These are phyloP conservation scores for Calonectria pauciramosa DNA, from an alignment of 2,329 filamentous ascomycete genomes.

Conservation along the genomic window DNA sequence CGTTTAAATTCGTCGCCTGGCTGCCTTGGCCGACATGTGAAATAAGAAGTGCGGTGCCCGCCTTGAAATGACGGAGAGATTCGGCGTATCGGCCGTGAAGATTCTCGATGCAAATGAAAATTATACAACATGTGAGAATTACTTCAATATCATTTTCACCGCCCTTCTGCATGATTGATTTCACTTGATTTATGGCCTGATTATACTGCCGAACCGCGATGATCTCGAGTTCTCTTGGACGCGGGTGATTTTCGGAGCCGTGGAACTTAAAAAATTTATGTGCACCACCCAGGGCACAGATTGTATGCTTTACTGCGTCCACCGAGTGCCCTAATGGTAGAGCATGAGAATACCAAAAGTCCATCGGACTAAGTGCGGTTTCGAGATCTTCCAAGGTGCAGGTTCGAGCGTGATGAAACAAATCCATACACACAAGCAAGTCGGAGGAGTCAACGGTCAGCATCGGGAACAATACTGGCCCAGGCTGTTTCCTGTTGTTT, in stretches of 20 bases:
- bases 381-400: constrained; percentile 1
- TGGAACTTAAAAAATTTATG: background rate
- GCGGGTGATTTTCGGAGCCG: background rate
- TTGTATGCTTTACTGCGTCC: background rate
- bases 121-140: background rate
- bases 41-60: background rate
- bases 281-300: background rate
- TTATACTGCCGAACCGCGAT: background rate
- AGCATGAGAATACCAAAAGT: background rate
- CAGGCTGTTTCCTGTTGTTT: background rate
- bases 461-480: background rate
- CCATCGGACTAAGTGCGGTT: background rate
- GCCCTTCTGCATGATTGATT: background rate
- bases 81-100: constrained; percentile 3
- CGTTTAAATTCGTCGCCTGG: too few species aligned
- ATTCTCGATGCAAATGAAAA: background rate
- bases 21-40: background rate
- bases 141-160: background rate
- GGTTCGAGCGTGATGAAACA: background rate
- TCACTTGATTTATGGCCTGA: background rate
- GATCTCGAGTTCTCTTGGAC: background rate
- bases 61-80: background rate
- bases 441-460: background rate
- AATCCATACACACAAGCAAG: background rate
- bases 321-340: background rate